phyloP scores from a whole-genome alignment of 257 asterid genomes.

The Cruciata laevipes region DNA sequence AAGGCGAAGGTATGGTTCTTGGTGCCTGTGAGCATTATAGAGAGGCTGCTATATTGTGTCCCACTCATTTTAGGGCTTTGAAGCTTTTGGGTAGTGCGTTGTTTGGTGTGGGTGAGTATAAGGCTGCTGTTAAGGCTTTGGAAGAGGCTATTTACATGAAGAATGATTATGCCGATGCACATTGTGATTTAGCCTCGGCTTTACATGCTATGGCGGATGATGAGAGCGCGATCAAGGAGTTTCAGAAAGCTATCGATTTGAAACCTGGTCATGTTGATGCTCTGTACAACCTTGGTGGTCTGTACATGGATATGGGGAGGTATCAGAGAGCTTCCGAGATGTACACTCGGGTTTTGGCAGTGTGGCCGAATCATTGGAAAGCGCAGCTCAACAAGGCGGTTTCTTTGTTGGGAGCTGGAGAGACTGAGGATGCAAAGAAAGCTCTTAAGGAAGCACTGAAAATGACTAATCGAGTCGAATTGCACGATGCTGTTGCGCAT shows the following conservation, averaged over 20 bases:
- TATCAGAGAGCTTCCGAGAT: slow-evolving; percentile 96
- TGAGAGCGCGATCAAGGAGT: slow-evolving; percentile 96
- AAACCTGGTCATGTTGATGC: slow-evolving; percentile 98
- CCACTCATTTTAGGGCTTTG: slow-evolving; percentile 93
- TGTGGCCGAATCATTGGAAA: slow-evolving; percentile 97
- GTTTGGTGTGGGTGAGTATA: slow-evolving; percentile 94
- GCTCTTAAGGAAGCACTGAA: slow-evolving; percentile 91
- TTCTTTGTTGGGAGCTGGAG: slow-evolving; percentile 89
- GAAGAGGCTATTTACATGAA: slow-evolving; percentile 97
- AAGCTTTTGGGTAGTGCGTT: slow-evolving; percentile 97
- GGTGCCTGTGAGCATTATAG: slow-evolving; percentile 99
- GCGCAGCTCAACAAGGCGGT: slow-evolving; percentile 96
- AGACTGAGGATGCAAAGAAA: slow-evolving; percentile 91
- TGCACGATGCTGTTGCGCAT: slow-evolving; percentile 85
- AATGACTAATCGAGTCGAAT: slow-evolving; percentile 89
- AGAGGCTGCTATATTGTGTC: slow-evolving; percentile 96
- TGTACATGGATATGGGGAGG: slow-evolving; percentile 98
- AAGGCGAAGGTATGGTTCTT: slow-evolving; percentile 96
- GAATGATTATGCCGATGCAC: slow-evolving; percentile 94
- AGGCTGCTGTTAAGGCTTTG: slow-evolving; percentile 98
- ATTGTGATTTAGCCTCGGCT: slow-evolving; percentile 97
- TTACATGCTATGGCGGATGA: slow-evolving; percentile 93
- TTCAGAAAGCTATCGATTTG: slow-evolving; percentile 95
- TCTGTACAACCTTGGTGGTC: slow-evolving; percentile 83
- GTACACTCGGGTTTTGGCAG: slow-evolving; percentile 89